Percentiles rank a stretch among this genome's conserved stretches.
Evolutionary conservation across 169 alveolate genomes (phyloP).

Genomic region (Prorocentrum cordatum): DNA sequence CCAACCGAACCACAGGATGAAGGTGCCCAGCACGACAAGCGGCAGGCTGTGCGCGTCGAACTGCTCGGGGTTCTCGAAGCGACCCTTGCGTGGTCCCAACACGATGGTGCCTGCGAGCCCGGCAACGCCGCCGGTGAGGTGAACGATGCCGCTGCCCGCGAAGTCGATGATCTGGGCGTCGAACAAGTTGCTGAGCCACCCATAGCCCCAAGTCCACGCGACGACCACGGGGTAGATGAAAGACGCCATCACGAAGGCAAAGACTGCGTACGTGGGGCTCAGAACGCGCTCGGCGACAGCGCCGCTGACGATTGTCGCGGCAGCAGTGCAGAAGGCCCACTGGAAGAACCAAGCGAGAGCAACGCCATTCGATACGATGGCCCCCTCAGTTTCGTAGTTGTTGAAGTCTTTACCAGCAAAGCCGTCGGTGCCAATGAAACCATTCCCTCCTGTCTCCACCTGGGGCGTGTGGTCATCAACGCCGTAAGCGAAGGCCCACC

Average conservation of each 20-base stretch:
- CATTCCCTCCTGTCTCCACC: too few relatives aligned
- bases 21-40: slow-evolving; percentile 49
- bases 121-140: slow-evolving; percentile 36
- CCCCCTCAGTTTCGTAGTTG: too few relatives aligned
- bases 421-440: too few relatives aligned
- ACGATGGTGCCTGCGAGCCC: slow-evolving; percentile 14
- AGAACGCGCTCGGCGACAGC: slow-evolving; percentile 15
- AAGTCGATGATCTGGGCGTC: not conserved
- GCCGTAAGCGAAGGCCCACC: too few relatives aligned
- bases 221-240: slow-evolving; percentile 8
- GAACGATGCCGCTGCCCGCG: slow-evolving; percentile 25
- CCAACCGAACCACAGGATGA: slow-evolving; percentile 25
- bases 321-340: slow-evolving; percentile 27
- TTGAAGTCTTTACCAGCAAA: too few relatives aligned
- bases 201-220: slow-evolving; percentile 2
- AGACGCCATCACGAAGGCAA: slow-evolving; percentile 4
- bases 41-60: slow-evolving; percentile 8
- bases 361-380: not conserved
- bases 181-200: not conserved
- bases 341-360: slow-evolving; percentile 16
- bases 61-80: slow-evolving; percentile 10
- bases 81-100: slow-evolving; percentile 22
- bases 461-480: too few relatives aligned
- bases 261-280: not conserved
- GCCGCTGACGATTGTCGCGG: slow-evolving; percentile 37